phyloP scores from a whole-genome alignment of 805 yeast species.

The Starmerella sirachaensis region DNA sequence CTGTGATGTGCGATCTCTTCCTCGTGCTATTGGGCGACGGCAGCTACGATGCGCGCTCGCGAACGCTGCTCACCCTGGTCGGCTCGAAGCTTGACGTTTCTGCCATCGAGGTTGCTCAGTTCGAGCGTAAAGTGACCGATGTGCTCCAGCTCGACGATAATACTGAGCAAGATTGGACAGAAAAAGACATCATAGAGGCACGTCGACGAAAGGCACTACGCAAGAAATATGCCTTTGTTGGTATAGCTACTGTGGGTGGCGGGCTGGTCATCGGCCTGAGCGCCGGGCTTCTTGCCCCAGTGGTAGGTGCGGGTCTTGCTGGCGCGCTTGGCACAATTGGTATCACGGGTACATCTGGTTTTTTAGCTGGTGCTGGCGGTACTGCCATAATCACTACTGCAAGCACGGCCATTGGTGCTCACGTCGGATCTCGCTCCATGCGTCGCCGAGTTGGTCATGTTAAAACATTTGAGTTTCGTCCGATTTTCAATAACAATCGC shows the following conservation, averaged over 20 bases:
- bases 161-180: slow-evolving; percentile 68
- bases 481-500: slow-evolving; percentile 80
- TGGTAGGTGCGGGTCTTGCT: slow-evolving; percentile 95
- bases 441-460: slow-evolving; percentile 79
- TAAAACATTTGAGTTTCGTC: slow-evolving; percentile 83
- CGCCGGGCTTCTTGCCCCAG: slow-evolving; percentile 93
- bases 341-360: slow-evolving; percentile 82
- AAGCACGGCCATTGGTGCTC: slow-evolving; percentile 83
- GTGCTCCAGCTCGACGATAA: slow-evolving; percentile 79
- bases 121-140: slow-evolving; percentile 82
- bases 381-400: slow-evolving; percentile 87
- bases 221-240: slow-evolving; percentile 72
- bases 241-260: slow-evolving; percentile 93
- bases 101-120: slow-evolving; percentile 65
- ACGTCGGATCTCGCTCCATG: slow-evolving; percentile 80
- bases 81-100: slow-evolving; percentile 49
- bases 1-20: slow-evolving; percentile 81
- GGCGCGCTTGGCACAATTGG: slow-evolving; percentile 95
- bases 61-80: slow-evolving; percentile 61
- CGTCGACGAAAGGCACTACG: slow-evolving; percentile 56
- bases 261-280: slow-evolving; percentile 86
- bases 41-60: slow-evolving; percentile 76
- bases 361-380: slow-evolving; percentile 94
- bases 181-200: slow-evolving; percentile 50
- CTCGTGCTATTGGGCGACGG: slow-evolving; percentile 70